These are phyloP conservation scores for Scutellospora calospora DNA, from an alignment of 371 early-diverging fungal genomes.

Conservation along the genomic window DNA sequence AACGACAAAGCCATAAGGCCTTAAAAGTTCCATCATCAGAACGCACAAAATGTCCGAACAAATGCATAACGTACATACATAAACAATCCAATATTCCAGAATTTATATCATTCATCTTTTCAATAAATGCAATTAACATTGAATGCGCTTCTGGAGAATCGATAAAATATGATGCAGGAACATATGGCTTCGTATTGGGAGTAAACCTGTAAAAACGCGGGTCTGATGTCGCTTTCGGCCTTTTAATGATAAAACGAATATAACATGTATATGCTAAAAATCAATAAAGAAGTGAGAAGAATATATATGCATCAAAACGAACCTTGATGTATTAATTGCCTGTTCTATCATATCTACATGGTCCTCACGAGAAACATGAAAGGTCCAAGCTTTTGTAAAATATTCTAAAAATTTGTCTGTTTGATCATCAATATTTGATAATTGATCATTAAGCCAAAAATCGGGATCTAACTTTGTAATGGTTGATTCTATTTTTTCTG, in stretches of 20 bases:
- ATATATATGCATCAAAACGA: neutral
- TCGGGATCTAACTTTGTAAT: conserved; percentile 2
- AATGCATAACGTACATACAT: conserved; percentile 15
- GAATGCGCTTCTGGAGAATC: neutral
- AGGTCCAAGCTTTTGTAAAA: conserved; percentile 22
- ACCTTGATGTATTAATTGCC: conserved; percentile 18
- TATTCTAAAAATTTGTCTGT: conserved; percentile 10
- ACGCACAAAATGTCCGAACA: neutral
- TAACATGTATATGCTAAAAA: neutral
- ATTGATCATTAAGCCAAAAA: neutral
- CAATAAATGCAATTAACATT: neutral
- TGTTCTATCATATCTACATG: conserved; percentile 1
- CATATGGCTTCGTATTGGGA: conserved; percentile 1
- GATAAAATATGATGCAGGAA: conserved; percentile 3
- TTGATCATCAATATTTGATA: neutral
- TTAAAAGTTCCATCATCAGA: neutral
- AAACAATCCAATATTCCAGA: conserved; percentile 21
- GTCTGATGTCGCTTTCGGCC: conserved; percentile 8
- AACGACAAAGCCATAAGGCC: conserved; percentile 28
- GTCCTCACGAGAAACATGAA: neutral
- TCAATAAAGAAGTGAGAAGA: neutral
- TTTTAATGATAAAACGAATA: neutral
- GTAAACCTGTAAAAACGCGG: conserved; percentile 16
- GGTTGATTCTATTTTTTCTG: neutral
- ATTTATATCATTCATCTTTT: conserved; percentile 27